Conservation (phyloP, 139 green algal genomes). For the Zygnema circumcarinatum region DNA sequence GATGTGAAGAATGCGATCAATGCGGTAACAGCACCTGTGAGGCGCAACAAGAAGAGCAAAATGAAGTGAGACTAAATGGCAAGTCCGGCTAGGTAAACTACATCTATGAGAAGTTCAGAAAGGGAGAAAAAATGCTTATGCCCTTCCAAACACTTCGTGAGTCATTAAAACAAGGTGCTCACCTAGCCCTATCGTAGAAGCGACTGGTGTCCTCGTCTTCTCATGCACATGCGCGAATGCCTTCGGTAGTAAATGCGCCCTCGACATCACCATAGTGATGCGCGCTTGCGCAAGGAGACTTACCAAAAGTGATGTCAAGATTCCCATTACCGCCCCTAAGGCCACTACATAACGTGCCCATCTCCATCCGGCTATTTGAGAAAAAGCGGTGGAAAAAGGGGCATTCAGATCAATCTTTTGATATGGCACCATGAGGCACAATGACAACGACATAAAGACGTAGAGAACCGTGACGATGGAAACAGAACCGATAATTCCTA, state of each 20-base stretch:
- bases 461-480: slow-evolving; percentile 73
- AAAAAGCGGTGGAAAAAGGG: slow-evolving; percentile 65
- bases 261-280: slow-evolving; percentile 80
- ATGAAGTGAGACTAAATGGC: too few species aligned
- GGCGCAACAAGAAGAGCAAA: neutral
- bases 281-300: slow-evolving; percentile 78
- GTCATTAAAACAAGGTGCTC: neutral
- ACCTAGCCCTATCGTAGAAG: slow-evolving; percentile 66
- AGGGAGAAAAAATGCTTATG: too few species aligned
- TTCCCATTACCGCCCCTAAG: slow-evolving; percentile 49
- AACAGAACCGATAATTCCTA: slow-evolving; percentile 72
- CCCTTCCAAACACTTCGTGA: too few species aligned
- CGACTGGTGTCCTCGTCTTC: slow-evolving; percentile 66
- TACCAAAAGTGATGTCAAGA: slow-evolving; percentile 56
- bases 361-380: slow-evolving; percentile 12
- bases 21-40: slow-evolving; percentile 23
- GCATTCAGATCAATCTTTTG: slow-evolving; percentile 66
- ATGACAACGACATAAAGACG: slow-evolving; percentile 59
- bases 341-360: slow-evolving; percentile 55
- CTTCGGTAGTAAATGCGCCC: slow-evolving; percentile 76
- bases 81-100: too few species aligned
- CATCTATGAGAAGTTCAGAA: too few species aligned
- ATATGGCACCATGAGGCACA: slow-evolving; percentile 68
- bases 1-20: slow-evolving; percentile 79
- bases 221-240: slow-evolving; percentile 72